Conservation (phyloP, 73 alveolate genomes). For the Uronychia binucleata region DNA sequence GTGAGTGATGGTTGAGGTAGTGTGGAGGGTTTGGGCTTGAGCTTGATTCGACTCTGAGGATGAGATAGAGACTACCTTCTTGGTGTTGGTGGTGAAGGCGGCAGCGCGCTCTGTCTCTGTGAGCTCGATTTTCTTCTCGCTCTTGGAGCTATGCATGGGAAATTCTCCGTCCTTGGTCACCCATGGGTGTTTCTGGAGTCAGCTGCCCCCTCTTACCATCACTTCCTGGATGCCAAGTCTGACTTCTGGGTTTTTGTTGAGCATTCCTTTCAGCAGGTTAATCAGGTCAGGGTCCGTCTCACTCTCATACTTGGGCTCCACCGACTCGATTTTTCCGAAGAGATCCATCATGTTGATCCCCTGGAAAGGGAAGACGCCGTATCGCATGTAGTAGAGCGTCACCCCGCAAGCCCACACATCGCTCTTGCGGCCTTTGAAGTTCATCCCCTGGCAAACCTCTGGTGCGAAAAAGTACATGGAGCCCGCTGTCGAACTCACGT, state of each 20-base stretch:
- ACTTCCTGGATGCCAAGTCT: neutral
- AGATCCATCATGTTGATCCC: slow-evolving; percentile 21
- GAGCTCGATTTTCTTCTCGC: no score
- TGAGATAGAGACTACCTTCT: neutral
- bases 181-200: neutral
- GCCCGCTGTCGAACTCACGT: slow-evolving; percentile 53
- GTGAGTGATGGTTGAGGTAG: no score
- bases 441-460: slow-evolving; percentile 43
- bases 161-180: neutral
- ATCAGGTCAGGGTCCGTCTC: neutral
- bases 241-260: neutral
- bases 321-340: slow-evolving; percentile 9
- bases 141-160: neutral
- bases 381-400: slow-evolving; percentile 41
- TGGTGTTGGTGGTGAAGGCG: neutral
- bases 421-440: slow-evolving; percentile 40
- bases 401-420: slow-evolving; percentile 75
- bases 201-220: neutral
- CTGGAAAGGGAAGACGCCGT: slow-evolving; percentile 35
- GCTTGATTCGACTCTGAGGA: neutral
- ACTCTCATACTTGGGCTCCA: slow-evolving; percentile 21
- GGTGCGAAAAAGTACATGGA: slow-evolving; percentile 59
- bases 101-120: neutral
- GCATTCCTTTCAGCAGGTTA: neutral
- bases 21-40: neutral